Percentiles rank a stretch among this genome's conserved stretches.
Evolutionary conservation across 495 filamentous ascomycete species (phyloP).

Genomic region (Penicillium macrosclerotiorum): DNA sequence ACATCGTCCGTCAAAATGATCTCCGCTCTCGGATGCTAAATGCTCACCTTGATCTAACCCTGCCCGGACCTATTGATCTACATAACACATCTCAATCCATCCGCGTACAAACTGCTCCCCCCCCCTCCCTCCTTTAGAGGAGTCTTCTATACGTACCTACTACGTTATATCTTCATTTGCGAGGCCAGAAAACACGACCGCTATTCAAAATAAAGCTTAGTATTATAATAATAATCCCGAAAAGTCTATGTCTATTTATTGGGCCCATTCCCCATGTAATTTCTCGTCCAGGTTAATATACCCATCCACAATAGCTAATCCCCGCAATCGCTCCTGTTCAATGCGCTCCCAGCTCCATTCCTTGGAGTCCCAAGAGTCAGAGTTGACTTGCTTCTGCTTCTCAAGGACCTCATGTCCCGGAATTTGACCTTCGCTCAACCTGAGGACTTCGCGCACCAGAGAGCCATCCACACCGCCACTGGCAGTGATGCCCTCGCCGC

Average conservation of each 20-base stretch:
- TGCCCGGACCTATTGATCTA: too few species aligned
- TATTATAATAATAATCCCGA: conserved; percentile 1
- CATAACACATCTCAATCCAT: too few species aligned
- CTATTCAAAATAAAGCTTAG: too few species aligned
- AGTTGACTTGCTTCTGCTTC: conserved; percentile 33
- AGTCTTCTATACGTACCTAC: too few species aligned
- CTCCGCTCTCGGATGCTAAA: too few species aligned
- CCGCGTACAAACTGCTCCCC: too few species aligned
- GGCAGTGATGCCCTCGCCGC: conserved; percentile 34
- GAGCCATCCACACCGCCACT: conserved; percentile 33
- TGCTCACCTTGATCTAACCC: too few species aligned
- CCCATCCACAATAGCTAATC: conserved; percentile 51
- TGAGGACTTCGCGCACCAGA: conserved; percentile 39
- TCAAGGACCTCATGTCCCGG: conserved; percentile 25
- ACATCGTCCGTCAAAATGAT: too few species aligned
- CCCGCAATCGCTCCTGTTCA: conserved; percentile 56
- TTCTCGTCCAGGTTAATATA: conserved; percentile 51
- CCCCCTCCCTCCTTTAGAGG: too few species aligned
- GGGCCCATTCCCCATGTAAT: conserved; percentile 41
- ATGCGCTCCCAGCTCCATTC: conserved; percentile 57
- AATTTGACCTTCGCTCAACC: conserved; percentile 30
- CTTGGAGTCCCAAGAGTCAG: conserved; percentile 32
- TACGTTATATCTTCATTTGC: neutral
- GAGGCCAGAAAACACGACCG: too few species aligned
- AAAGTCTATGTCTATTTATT: conserved; percentile 7